These are phyloP conservation scores for Aspergillus neoniger DNA, from an alignment of 2,329 filamentous ascomycete species.

Conservation along the genomic window DNA sequence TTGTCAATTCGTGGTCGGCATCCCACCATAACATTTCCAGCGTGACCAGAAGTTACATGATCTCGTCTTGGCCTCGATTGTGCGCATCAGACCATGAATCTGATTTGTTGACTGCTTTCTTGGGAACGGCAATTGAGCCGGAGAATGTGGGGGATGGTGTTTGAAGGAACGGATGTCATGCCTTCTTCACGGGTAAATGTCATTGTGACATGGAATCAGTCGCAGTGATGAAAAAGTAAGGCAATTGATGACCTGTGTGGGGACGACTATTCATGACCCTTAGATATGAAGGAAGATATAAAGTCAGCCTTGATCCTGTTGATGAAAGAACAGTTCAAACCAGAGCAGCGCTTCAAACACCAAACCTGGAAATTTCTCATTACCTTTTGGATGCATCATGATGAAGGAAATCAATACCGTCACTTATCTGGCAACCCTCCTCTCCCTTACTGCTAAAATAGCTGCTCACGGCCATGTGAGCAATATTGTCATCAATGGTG, in stretches of 20 bases:
- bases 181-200: neutral
- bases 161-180: neutral
- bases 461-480: constrained; percentile 19
- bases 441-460: neutral
- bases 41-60: neutral
- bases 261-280: neutral
- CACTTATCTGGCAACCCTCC: neutral
- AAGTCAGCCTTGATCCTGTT: neutral
- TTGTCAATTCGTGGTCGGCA: neutral
- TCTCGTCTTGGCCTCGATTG: neutral
- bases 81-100: neutral
- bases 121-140: neutral
- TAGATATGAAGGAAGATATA: neutral
- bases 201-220: no score
- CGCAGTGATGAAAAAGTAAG: neutral
- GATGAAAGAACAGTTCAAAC: no score
- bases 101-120: neutral
- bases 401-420: neutral
- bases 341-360: neutral
- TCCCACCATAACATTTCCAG: neutral
- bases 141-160: no score
- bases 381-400: neutral
- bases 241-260: neutral
- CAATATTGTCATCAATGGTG: constrained; percentile 24
- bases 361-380: neutral